Base-by-base conservation (phyloP, 805 yeast species). In the Lachancea nothofagi region DNA sequence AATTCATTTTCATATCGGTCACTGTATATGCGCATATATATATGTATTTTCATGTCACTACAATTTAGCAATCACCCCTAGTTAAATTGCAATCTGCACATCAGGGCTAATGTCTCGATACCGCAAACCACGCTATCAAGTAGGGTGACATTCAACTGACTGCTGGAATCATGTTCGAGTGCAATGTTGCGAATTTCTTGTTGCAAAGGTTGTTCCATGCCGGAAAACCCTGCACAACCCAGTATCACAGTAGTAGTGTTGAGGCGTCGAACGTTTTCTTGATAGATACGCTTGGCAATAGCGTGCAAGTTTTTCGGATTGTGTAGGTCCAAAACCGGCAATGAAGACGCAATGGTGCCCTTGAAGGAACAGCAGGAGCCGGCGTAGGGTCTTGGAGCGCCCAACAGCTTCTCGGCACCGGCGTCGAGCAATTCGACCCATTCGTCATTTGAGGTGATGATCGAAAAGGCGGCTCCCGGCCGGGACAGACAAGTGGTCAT, bases 171-270 rank as follows among this genome's bases (percentile, higher is more conserved):
- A n/a, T 28, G 21, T 17, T 35, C 27, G 5, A 14, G 20, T 19
- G 38, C 38, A 20, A 35, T 20, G 7, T 29, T 24, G 34, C 29
- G 32, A 14, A 33, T 33, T 7, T 26, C 34, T 17, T 29, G 26
- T n/a, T 21, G 12, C 25, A 40, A 29, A n/a, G 24, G 20, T 29
- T 29, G 29, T 26, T 49, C 41, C 34, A 54, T 28, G 1, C 57
- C 54, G 10, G 56, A 48, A 37, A 52, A 54, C n/a, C 59, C 59
- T 12, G 59, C 59, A 30, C 59, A 54, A 7, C 59, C 59, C 3
- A 54, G 46, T 18, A 54, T 48, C 13, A 54, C 48, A 9, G 48
- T 40, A 18, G 32, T 25, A 5, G 55, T 47, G 6, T 41, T 32
- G 29, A 47, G 40, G 13, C 38, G 39, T 14, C 27, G 33, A 7